Base-by-base conservation (phyloP, 805 yeast genomes). In the Cyberlindnera maclurae region DNA sequence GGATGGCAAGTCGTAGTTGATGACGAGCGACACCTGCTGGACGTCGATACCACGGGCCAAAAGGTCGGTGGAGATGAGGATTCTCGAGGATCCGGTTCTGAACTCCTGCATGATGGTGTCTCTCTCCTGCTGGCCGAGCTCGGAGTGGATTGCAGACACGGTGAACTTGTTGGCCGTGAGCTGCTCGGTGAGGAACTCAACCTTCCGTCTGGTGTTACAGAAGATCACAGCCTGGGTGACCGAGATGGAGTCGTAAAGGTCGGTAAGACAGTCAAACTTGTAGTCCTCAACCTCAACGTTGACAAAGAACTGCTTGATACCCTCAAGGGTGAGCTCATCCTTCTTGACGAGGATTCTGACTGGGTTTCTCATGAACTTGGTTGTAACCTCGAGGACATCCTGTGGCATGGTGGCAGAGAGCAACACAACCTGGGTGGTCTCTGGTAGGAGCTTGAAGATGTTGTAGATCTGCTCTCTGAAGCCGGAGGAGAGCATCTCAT, bases 11-110 rank as follows among this genome's bases (percentile, higher is more conserved):
- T 89, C 97, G 69, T 87, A 89, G 73, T 89, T 89, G 50, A 89
- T 85, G 47, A 89, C 97, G 51, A 90, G 73, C 26, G 96, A 87
- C 41, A 89, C 96, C 69, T 89, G 97, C 70, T 89, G 97, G 39
- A 89, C 96, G 68, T 89, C 97, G 51, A 89, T 89, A 66, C 97
- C 97, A 68, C 97, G 79, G 29, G 97, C 97, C 79, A 89, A 86
- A 48, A 89, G 84, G 65, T 89, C 97, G 39, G 97, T 89, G 28
- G 96, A 76, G 51, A 89, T 90, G 58, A 90, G 71, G 38, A 90
- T 90, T 61, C 97, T 77, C 28, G 97, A 86, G 45, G 87, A 81
- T 42, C 97, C 97, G 37, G 88, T 77, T 64, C 98, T 77, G 70
- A 90, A 90, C 66, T 90, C 97, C 60, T 82, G 78, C 98, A 90